A percentile compares a stretch with the other conserved stretches of the same genome.
phyloP scores from a whole-genome alignment of 148 eudicot species.

The Spergularia marina region DNA sequence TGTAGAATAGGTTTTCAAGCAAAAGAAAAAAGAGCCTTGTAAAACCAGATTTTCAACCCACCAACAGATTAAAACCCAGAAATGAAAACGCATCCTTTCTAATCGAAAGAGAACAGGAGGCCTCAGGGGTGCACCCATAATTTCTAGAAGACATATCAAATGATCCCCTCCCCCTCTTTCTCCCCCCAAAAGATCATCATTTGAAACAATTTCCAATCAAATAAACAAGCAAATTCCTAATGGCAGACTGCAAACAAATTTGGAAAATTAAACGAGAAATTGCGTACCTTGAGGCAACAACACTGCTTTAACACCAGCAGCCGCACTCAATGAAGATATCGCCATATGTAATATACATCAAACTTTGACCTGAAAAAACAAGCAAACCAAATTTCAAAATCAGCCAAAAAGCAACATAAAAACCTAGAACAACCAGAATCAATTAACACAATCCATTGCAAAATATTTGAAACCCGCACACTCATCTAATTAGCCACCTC shows the following conservation, averaged over 20 bases:
- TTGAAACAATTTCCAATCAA: background rate
- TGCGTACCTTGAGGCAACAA: slow-evolving; percentile 20
- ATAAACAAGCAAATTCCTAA: background rate
- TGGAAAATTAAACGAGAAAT: background rate
- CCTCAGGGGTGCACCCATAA: background rate
- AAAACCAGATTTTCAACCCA: background rate
- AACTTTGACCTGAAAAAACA: slow-evolving; percentile 15
- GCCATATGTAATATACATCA: slow-evolving; percentile 22
- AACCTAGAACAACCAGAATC: too few relatives aligned
- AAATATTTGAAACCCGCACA: too few relatives aligned
- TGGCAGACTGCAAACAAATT: background rate
- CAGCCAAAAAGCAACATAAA: too few relatives aligned
- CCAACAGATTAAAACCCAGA: background rate
- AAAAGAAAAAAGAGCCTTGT: background rate
- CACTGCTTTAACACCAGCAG: slow-evolving; percentile 7
- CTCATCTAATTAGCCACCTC: too few relatives aligned
- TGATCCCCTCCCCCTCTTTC: too few relatives aligned
- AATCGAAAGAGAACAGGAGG: background rate
- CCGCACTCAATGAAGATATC: slow-evolving; percentile 21
- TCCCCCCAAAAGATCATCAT: too few relatives aligned
- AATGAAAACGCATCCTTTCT: background rate
- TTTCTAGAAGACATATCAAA: background rate
- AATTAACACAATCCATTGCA: too few relatives aligned
- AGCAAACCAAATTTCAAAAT: too few relatives aligned
- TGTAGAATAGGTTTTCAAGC: background rate